Percentiles rank a stretch among this genome's conserved stretches.
Evolutionary conservation across 495 filamentous ascomycete species (phyloP).

Genomic region (Tuber magnatum): DNA sequence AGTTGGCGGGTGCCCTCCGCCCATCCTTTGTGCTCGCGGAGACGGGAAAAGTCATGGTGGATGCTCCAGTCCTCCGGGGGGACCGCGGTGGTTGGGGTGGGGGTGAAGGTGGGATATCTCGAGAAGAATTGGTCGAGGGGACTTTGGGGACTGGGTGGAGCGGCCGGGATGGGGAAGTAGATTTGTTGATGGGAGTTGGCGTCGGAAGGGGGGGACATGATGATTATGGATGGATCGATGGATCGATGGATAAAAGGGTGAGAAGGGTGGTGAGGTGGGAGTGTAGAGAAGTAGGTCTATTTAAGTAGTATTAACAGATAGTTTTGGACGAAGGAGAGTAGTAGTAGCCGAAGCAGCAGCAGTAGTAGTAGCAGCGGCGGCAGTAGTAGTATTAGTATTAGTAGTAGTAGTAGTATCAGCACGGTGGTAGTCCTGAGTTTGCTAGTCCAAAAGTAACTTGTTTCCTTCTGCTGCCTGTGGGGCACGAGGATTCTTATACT

Average conservation of each 20-base stretch:
- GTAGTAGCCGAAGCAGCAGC: neutral
- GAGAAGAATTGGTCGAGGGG: neutral
- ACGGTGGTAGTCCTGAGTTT: neutral
- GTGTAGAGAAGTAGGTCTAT: neutral
- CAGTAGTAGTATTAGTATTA: neutral
- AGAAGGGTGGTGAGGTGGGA: neutral
- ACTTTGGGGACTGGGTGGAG: neutral
- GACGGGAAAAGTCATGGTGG: slow-evolving; percentile 13
- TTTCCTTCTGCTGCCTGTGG: neutral
- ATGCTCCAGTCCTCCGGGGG: neutral
- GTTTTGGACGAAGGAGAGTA: neutral
- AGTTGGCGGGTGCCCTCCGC: neutral
- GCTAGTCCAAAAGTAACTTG: neutral
- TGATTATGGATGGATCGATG: no score
- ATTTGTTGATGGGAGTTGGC: neutral
- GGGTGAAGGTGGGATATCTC: neutral
- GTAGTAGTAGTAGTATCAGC: neutral
- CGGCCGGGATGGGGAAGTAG: neutral
- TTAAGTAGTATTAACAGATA: neutral
- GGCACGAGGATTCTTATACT: neutral
- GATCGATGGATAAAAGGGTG: neutral
- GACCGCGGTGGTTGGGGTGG: neutral
- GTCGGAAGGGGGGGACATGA: neutral
- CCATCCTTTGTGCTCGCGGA: slow-evolving; percentile 11
- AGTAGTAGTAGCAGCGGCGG: no score